Conservation (phyloP, 305 asterid species). For the Fraxinus angustifolia region DNA sequence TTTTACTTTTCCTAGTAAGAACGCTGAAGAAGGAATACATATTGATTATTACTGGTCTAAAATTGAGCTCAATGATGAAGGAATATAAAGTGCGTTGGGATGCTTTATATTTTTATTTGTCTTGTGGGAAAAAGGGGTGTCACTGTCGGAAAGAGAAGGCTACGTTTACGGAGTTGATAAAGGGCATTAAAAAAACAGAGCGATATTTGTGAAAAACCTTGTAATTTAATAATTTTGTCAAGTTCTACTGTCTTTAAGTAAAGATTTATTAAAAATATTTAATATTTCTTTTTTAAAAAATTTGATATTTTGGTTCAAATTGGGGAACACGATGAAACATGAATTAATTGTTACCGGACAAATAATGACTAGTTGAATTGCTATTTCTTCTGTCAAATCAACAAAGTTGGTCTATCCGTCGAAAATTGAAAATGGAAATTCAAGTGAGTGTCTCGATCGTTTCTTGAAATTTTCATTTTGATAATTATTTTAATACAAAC, state of each 20-base stretch:
- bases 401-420: not conserved
- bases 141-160: not conserved
- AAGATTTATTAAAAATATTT: not conserved
- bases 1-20: not conserved
- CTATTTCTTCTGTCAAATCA: not conserved
- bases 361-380: not conserved
- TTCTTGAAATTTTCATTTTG: not conserved
- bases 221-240: not conserved
- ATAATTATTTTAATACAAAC: not conserved
- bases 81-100: not conserved
- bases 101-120: not conserved
- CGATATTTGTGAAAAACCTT: not conserved
- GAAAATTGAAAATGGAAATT: not conserved
- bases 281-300: not conserved
- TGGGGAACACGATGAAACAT: not conserved
- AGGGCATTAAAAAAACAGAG: not conserved
- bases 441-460: not conserved
- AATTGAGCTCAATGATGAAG: not conserved
- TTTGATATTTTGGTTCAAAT: not conserved
- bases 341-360: not conserved
- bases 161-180: not conserved
- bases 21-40: not conserved
- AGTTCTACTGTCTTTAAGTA: not conserved
- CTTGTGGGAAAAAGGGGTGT: not conserved
- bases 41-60: not conserved